A percentile compares a stretch with the other conserved stretches of the same genome.
Conservation (phyloP, 441 rosid species). For the Bocquillonia castaneifolia region DNA sequence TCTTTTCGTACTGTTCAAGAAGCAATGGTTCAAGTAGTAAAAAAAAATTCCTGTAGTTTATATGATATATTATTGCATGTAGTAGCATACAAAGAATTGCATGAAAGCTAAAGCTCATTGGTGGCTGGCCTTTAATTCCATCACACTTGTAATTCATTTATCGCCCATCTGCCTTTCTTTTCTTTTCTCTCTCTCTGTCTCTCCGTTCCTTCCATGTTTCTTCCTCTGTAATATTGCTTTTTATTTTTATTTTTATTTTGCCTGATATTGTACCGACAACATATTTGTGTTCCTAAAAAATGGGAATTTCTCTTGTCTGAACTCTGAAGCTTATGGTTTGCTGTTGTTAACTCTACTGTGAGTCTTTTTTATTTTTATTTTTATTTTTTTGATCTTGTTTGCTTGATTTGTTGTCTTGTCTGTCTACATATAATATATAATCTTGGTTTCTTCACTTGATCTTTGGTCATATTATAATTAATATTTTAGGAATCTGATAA, state of each 20-base stretch:
- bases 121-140: conserved; percentile 13
- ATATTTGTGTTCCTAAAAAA: conserved; percentile 58
- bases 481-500: not conserved
- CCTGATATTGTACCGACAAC: conserved; percentile 56
- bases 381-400: not conserved
- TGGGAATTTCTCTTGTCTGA: conserved; percentile 39
- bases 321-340: not conserved
- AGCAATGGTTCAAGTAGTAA: too few species aligned
- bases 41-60: too few species aligned
- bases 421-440: not conserved
- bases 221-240: conserved; percentile 23
- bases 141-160: not conserved
- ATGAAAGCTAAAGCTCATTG: conserved; percentile 19
- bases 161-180: not conserved
- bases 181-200: conserved; percentile 14
- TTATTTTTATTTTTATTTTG: conserved; percentile 20
- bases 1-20: too few species aligned
- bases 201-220: conserved; percentile 3
- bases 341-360: not conserved
- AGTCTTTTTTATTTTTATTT: not conserved
- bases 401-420: too few species aligned
- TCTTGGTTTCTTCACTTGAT: not conserved
- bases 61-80: not conserved
- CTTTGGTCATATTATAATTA: not conserved
- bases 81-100: conserved; percentile 12